These are phyloP conservation scores for Rhizopogon sp. DNA, from an alignment of 768 basidiomycete species.

Conservation along the genomic window DNA sequence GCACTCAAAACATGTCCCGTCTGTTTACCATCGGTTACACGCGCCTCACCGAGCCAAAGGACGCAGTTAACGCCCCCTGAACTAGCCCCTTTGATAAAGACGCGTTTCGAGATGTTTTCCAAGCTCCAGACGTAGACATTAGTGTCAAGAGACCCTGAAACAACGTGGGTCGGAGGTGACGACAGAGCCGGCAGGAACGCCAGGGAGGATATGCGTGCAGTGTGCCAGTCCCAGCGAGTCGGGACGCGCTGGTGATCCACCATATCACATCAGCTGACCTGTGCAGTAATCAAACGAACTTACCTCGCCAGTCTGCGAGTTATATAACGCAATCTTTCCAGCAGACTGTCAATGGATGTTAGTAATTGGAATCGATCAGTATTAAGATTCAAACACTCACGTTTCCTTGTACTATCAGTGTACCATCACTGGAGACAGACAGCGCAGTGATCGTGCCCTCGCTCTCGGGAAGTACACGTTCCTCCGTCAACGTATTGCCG, in stretches of 20 bases:
- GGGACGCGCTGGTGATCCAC: constrained; percentile 41
- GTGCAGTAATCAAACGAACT: neutral
- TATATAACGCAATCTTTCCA: constrained; percentile 58
- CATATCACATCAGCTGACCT: neutral
- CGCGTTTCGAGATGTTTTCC: constrained; percentile 49
- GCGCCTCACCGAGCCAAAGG: constrained; percentile 56
- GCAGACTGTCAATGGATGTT: constrained; percentile 46
- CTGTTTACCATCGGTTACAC: constrained; percentile 21
- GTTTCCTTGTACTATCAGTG: constrained; percentile 77
- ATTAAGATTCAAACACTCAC: constrained; percentile 39
- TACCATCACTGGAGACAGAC: constrained; percentile 76
- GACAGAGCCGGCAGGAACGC: constrained; percentile 37
- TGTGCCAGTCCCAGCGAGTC: constrained; percentile 83
- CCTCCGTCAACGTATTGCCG: constrained; percentile 54
- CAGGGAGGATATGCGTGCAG: constrained; percentile 74
- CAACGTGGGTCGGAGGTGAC: constrained; percentile 69
- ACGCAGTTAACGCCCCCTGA: constrained; percentile 83
- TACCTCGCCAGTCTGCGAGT: constrained; percentile 1
- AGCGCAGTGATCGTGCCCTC: constrained; percentile 67
- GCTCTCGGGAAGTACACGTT: constrained; percentile 57
- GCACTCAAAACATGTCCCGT: constrained; percentile 59
- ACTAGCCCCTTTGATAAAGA: constrained; percentile 81
- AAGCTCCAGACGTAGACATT: constrained; percentile 88
- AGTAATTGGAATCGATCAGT: neutral
- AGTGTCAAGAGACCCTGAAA: constrained; percentile 90